phyloP scores from a whole-genome alignment of 352 stramenopile species.

The Albugo candida region DNA sequence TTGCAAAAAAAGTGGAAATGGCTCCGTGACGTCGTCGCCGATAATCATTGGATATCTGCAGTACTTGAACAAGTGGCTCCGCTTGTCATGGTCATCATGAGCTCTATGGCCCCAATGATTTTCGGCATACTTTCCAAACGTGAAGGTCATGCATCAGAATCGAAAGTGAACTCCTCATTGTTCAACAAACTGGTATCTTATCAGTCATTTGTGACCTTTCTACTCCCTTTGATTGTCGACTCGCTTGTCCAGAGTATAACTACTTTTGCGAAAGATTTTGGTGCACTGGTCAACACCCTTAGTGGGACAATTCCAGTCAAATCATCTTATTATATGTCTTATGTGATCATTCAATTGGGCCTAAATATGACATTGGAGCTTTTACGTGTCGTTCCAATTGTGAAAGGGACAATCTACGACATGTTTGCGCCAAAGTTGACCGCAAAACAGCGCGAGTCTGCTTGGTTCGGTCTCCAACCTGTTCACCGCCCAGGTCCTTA shows the following conservation, averaged over 20 bases:
- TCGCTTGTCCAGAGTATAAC: constrained; percentile 28
- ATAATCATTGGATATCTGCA: constrained; percentile 50
- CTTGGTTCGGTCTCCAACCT: constrained; percentile 50
- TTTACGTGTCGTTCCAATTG: constrained; percentile 50
- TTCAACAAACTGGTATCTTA: constrained; percentile 70
- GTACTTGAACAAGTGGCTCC: constrained; percentile 58
- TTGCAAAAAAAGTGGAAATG: constrained; percentile 27
- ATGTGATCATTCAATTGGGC: constrained; percentile 55
- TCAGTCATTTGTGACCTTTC: constrained; percentile 63
- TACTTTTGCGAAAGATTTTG: constrained; percentile 12
- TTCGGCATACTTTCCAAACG: constrained; percentile 63
- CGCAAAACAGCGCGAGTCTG: constrained; percentile 33
- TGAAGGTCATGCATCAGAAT: constrained; percentile 48
- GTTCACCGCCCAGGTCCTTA: constrained; percentile 40
- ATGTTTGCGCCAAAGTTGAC: constrained; percentile 60
- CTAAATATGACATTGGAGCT: constrained; percentile 41
- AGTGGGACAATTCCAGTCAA: constrained; percentile 46
- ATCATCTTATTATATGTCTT: constrained; percentile 67
- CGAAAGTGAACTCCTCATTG: constrained; percentile 41
- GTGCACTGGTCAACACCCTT: constrained; percentile 23
- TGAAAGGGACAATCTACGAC: constrained; percentile 63
- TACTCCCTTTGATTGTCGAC: constrained; percentile 72
- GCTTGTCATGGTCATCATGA: constrained; percentile 64
- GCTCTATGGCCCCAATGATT: constrained; percentile 58
- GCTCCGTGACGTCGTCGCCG: constrained; percentile 19